phyloP scores from a whole-genome alignment of 441 rosid genomes.

The Euphorbia celastroides region DNA sequence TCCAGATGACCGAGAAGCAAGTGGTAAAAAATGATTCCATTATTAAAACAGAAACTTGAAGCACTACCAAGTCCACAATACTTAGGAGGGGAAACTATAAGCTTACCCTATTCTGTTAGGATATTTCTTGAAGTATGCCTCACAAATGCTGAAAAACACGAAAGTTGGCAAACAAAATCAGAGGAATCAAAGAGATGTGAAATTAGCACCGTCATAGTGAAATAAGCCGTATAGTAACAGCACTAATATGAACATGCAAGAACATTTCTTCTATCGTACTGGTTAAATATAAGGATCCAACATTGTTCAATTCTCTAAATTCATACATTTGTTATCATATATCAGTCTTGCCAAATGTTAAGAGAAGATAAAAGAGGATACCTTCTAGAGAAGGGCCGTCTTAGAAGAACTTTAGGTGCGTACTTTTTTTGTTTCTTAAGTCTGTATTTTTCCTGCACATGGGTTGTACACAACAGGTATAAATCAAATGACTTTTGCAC shows the following conservation, averaged over 20 bases:
- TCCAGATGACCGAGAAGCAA: background rate
- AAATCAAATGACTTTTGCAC: background rate
- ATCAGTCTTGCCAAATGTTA: background rate
- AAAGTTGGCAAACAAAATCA: background rate
- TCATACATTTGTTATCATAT: too few relatives aligned
- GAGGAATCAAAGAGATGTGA: background rate
- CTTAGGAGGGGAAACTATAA: background rate
- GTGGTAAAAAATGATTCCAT: background rate
- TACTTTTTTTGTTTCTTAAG: conserved; percentile 89
- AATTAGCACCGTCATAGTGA: background rate
- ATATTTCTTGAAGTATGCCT: conserved; percentile 85
- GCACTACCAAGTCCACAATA: background rate
- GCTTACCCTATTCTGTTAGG: conserved; percentile 81
- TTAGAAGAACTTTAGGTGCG: conserved; percentile 73
- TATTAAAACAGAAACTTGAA: background rate
- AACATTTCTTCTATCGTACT: background rate
- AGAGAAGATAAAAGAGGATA: conserved; percentile 9
- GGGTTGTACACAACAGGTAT: conserved; percentile 11
- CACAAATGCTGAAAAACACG: conserved; percentile 65
- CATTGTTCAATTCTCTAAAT: background rate
- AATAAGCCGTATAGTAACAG: background rate
- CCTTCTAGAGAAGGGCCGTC: conserved; percentile 83
- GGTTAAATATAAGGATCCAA: background rate
- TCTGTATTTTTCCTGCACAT: conserved; percentile 74
- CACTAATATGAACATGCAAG: background rate